These are phyloP conservation scores for Rutidosis leptorrhynchoides DNA, from an alignment of 129 eudicot genomes.

Conservation along the genomic window DNA sequence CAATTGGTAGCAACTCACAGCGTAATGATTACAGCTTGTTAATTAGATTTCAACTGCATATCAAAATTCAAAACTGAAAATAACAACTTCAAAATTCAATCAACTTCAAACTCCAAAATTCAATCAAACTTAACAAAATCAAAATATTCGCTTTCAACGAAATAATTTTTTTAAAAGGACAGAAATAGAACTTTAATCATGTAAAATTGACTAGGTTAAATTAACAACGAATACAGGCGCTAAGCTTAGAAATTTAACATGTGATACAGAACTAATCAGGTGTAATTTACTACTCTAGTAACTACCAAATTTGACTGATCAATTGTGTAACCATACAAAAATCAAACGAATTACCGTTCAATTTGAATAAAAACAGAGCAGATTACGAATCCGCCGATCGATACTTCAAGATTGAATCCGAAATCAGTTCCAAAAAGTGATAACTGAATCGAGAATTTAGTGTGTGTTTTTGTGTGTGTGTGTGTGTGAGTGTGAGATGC, in stretches of 20 bases:
- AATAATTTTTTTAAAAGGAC: too few relatives aligned
- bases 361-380: constrained; percentile 17
- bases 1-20: constrained; percentile 13
- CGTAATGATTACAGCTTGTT: constrained; percentile 10
- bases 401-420: constrained; percentile 18
- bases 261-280: constrained; percentile 11
- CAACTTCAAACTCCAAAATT: constrained; percentile 27
- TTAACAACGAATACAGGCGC: background rate
- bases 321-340: constrained; percentile 2
- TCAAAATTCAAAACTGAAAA: constrained; percentile 20
- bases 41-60: constrained; percentile 5
- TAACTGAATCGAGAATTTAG: background rate
- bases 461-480: constrained; percentile 25
- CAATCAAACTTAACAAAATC: constrained; percentile 19
- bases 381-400: constrained; percentile 16
- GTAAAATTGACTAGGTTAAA: background rate
- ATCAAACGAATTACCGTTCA: constrained; percentile 20
- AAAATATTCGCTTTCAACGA: too few relatives aligned
- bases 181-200: constrained; percentile 4
- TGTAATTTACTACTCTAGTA: background rate
- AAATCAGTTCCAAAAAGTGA: constrained; percentile 11
- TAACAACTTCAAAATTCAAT: constrained; percentile 17
- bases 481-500: constrained; percentile 27
- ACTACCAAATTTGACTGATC: constrained; percentile 12
- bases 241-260: constrained; percentile 13